Percentiles rank a stretch among this genome's conserved stretches.
phyloP scores from a whole-genome alignment of 192 early-diverging fungal genomes.

The Rhizophagus clarus region DNA sequence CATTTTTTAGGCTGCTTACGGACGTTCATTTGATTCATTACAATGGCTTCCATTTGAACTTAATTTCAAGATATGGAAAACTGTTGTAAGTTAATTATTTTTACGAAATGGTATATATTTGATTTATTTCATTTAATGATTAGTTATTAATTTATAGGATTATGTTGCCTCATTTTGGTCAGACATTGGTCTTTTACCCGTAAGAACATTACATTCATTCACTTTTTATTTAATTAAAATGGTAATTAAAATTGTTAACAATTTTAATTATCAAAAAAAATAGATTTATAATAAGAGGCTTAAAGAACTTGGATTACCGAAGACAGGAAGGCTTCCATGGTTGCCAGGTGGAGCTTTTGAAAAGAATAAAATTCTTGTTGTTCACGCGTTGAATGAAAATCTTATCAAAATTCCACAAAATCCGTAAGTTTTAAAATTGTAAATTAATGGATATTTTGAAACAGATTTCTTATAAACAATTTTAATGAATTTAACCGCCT shows the following conservation, averaged over 20 bases:
- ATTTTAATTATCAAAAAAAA: too few species aligned
- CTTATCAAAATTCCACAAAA: background rate
- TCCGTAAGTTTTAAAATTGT: background rate
- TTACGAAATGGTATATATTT: background rate
- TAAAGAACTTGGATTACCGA: background rate
- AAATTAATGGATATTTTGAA: background rate
- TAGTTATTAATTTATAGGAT: conserved; percentile 2
- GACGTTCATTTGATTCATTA: conserved; percentile 10
- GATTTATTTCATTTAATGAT: background rate
- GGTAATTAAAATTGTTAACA: background rate
- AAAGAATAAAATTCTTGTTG: background rate
- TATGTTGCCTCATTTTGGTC: background rate
- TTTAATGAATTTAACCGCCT: background rate
- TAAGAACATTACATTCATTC: background rate
- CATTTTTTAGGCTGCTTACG: conserved; percentile 4
- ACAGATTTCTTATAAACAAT: too few species aligned
- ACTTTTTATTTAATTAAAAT: too few species aligned
- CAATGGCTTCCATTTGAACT: conserved; percentile 15
- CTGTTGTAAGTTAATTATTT: background rate
- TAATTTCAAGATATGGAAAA: conserved; percentile 15
- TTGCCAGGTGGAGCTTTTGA: conserved; percentile 12
- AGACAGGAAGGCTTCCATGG: background rate
- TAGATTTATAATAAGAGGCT: conserved; percentile 22
- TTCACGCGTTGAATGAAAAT: background rate
- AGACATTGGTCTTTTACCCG: background rate